Conservation (phyloP, 495 filamentous ascomycete species). For the Penicillium atrosanguineum region DNA sequence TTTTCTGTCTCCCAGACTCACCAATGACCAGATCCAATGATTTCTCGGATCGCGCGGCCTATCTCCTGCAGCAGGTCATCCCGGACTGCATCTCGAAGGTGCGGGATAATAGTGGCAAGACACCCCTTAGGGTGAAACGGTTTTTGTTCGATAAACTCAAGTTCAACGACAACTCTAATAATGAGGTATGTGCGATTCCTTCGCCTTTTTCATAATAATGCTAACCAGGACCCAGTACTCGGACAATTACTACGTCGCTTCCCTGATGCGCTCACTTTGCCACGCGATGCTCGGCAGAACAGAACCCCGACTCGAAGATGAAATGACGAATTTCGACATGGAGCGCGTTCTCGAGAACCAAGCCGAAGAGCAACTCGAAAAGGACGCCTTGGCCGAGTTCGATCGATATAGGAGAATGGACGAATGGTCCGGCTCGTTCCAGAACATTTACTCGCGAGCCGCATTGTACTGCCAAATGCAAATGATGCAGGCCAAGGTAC, state of each 20-base stretch:
- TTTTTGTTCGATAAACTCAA: slow-evolving; percentile 86
- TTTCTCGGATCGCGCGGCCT: slow-evolving; percentile 78
- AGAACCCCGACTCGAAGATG: slow-evolving; percentile 37
- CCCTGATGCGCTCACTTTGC: slow-evolving; percentile 74
- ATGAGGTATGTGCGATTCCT: slow-evolving; percentile 49
- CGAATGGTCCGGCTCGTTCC: slow-evolving; percentile 87
- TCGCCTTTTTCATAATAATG: background rate
- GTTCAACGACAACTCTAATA: slow-evolving; percentile 90
- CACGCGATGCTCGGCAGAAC: slow-evolving; percentile 64
- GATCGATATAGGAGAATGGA: slow-evolving; percentile 89
- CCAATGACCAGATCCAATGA: slow-evolving; percentile 82
- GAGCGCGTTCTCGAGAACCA: slow-evolving; percentile 49
- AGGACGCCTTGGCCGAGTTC: slow-evolving; percentile 75
- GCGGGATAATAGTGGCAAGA: slow-evolving; percentile 70
- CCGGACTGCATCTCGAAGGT: slow-evolving; percentile 75
- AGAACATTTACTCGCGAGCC: slow-evolving; percentile 84
- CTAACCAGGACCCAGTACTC: slow-evolving; percentile 53
- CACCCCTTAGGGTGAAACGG: slow-evolving; percentile 67
- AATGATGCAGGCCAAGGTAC: slow-evolving; percentile 69
- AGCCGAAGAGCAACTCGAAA: slow-evolving; percentile 62
- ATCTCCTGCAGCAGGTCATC: slow-evolving; percentile 79
- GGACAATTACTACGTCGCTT: slow-evolving; percentile 83
- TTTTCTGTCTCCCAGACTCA: slow-evolving; percentile 76
- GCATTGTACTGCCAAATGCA: slow-evolving; percentile 74
- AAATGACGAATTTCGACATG: slow-evolving; percentile 47